Conservation (phyloP, 148 eudicot genomes). For the Persicaria tinctoria region DNA sequence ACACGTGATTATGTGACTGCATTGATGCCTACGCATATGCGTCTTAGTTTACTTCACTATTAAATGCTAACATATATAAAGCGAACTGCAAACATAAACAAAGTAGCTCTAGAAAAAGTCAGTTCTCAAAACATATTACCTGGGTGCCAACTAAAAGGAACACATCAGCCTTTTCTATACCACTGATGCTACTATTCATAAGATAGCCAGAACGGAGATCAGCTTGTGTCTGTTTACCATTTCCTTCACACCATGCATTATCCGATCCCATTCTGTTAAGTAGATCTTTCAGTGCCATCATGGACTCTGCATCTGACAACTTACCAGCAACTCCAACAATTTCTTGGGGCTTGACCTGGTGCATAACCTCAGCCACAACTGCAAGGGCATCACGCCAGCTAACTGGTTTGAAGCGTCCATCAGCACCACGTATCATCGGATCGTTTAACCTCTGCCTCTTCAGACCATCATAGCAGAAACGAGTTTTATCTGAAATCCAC, state of each 20-base stretch:
- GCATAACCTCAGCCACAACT: conserved; percentile 80
- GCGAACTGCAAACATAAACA: conserved; percentile 86
- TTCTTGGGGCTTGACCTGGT: conserved; percentile 73
- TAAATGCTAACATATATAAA: conserved; percentile 10
- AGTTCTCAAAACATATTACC: conserved; percentile 90
- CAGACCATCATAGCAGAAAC: conserved; percentile 94
- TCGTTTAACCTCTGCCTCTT: conserved; percentile 98
- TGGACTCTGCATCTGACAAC: conserved; percentile 95
- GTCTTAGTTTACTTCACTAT: not conserved
- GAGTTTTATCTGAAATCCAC: conserved; percentile 95
- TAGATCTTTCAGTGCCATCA: conserved; percentile 91
- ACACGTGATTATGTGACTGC: conserved; percentile 78
- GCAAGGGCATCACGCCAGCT: conserved; percentile 99
- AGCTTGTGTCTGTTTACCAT: conserved; percentile 68
- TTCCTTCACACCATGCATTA: conserved; percentile 91
- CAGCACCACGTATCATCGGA: conserved; percentile 94
- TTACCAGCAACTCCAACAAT: conserved; percentile 92
- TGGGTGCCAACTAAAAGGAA: conserved; percentile 94
- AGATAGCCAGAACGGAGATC: conserved; percentile 94
- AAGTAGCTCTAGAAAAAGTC: conserved; percentile 94
- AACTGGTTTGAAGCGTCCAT: conserved; percentile 88
- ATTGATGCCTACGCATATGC: conserved; percentile 37
- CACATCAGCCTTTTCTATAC: conserved; percentile 89
- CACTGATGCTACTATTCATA: conserved; percentile 75
- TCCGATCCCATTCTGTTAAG: conserved; percentile 88